Conservation (phyloP, 176 grass and related monocot genomes). For the Zea luxurians region DNA sequence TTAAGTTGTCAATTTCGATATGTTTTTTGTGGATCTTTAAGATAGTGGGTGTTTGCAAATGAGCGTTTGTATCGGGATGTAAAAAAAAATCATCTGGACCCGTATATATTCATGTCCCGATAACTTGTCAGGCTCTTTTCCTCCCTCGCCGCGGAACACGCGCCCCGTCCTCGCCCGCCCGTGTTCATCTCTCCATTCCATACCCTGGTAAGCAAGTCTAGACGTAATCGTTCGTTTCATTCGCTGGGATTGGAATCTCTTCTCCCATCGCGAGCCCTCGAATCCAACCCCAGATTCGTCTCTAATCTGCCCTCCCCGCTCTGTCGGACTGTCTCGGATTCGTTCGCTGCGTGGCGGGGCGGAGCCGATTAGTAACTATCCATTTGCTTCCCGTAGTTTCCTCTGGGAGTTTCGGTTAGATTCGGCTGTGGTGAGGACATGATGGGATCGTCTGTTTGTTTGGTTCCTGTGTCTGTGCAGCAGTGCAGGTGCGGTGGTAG, state of each 20-base stretch:
- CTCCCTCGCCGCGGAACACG: conserved; percentile 23
- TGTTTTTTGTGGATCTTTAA: too few relatives aligned
- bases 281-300: neutral
- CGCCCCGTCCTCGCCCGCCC: conserved; percentile 2
- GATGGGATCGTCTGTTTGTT: conserved; percentile 15
- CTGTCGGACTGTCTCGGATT: conserved; percentile 10
- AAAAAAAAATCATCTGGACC: too few relatives aligned
- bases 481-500: conserved; percentile 42
- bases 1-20: too few relatives aligned
- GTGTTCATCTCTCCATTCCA: neutral
- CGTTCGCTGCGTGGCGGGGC: neutral
- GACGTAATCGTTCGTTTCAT: neutral
- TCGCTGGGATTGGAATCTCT: neutral
- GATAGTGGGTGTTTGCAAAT: too few relatives aligned
- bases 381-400: neutral
- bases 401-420: neutral
- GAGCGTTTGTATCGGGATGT: too few relatives aligned
- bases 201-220: conserved; percentile 28
- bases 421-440: neutral
- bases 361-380: neutral
- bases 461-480: conserved; percentile 17
- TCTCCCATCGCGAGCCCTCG: neutral
- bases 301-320: neutral
- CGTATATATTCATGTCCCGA: too few relatives aligned
- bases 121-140: conserved; percentile 12